Conservation (phyloP, 139 green algal genomes). For the Pycnococcus provasolii region DNA sequence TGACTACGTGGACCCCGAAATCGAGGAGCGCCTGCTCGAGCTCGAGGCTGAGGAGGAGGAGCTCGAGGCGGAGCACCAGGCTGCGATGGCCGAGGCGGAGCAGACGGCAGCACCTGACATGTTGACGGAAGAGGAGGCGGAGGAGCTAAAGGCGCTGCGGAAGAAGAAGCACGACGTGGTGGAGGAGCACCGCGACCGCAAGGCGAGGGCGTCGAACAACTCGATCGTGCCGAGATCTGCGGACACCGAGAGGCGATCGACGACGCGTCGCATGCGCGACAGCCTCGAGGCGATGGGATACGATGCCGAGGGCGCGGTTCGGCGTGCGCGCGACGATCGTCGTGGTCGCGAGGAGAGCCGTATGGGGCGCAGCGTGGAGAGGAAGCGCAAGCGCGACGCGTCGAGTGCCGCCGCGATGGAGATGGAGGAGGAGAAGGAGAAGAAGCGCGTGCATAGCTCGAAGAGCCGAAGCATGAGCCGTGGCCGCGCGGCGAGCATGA, state of each 20-base stretch:
- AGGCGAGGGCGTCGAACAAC: slow-evolving; percentile 50
- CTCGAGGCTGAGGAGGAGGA: slow-evolving; percentile 81
- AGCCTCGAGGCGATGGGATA: slow-evolving; percentile 70
- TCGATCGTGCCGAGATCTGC: slow-evolving; percentile 54
- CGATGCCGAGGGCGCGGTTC: slow-evolving; percentile 64
- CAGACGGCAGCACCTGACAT: slow-evolving; percentile 25
- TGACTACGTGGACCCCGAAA: slow-evolving; percentile 96
- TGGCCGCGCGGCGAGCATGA: slow-evolving; percentile 30
- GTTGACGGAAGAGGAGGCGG: slow-evolving; percentile 59
- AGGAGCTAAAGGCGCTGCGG: slow-evolving; percentile 18
- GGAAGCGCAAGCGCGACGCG: slow-evolving; percentile 54
- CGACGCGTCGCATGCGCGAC: slow-evolving; percentile 34
- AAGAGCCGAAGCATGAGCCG: slow-evolving; percentile 42
- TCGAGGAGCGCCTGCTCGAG: slow-evolving; percentile 82
- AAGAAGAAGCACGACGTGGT: slow-evolving; percentile 13
- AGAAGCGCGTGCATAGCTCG: slow-evolving; percentile 71
- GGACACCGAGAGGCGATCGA: slow-evolving; percentile 39
- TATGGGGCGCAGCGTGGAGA: slow-evolving; percentile 43
- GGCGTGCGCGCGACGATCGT: slow-evolving; percentile 30
- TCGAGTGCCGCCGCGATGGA: slow-evolving; percentile 40
- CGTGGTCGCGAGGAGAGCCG: slow-evolving; percentile 9
- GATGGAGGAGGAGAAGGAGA: slow-evolving; percentile 34
- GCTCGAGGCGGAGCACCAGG: slow-evolving; percentile 31
- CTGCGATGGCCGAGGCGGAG: slow-evolving; percentile 33
- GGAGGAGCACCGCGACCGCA: slow-evolving; percentile 51